phyloP scores from a whole-genome alignment of 2,329 filamentous ascomycete species.

The Ambrosiella beaveri region DNA sequence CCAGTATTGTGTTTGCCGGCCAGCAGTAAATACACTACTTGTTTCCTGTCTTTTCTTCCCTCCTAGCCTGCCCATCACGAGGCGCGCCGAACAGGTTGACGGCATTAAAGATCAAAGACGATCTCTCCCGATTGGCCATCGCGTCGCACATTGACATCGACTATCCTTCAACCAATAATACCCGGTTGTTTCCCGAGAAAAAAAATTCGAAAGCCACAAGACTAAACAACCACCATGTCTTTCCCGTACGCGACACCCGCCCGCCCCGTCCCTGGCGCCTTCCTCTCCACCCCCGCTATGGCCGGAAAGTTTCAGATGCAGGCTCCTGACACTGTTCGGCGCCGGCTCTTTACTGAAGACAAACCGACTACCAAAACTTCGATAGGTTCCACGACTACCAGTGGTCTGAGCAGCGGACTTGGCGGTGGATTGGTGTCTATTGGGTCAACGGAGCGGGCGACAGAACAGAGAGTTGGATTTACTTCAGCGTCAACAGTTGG shows the following conservation, averaged over 20 bases:
- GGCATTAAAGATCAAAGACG: too few species aligned
- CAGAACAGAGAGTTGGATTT: slow-evolving; percentile 9
- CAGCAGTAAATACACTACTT: background rate
- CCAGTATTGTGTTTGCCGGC: background rate
- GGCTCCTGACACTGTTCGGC: slow-evolving; percentile 29
- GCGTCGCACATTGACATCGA: background rate
- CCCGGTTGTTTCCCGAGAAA: background rate
- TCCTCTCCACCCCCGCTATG: slow-evolving; percentile 55
- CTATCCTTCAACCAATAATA: background rate
- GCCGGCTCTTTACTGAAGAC: slow-evolving; percentile 31
- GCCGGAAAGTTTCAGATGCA: slow-evolving; percentile 21
- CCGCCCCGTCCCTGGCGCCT: slow-evolving; percentile 58
- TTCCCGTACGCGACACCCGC: slow-evolving; percentile 45
- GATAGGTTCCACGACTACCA: too few species aligned
- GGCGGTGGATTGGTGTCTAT: background rate
- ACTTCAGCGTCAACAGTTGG: slow-evolving; percentile 4
- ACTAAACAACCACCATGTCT: slow-evolving; percentile 26
- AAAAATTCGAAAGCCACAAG: background rate
- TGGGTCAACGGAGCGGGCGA: slow-evolving; percentile 16
- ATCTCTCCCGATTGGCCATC: background rate
- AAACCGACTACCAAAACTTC: background rate
- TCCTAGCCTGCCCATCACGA: background rate
- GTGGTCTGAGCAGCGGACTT: background rate
- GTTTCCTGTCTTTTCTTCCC: background rate
- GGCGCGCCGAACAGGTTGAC: background rate